Evolutionary conservation across 768 basidiomycete species (phyloP), one percentile per base, ranked within the genome.

Genomic region (Mycena polygramma): DNA sequence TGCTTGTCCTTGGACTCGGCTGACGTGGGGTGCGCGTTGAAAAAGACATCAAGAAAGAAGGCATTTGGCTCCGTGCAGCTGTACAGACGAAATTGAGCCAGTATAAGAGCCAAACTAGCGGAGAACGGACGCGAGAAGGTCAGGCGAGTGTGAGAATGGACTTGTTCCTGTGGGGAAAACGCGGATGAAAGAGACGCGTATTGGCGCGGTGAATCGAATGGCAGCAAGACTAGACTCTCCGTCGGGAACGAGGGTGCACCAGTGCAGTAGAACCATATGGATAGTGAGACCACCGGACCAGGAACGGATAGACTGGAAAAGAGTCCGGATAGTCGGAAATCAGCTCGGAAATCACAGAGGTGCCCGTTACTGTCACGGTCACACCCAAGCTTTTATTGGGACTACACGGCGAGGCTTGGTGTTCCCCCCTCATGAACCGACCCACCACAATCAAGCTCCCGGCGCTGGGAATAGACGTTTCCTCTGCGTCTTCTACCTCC

Each of bases 21-120:
- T 15, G 82, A 74, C 24, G 89, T 81, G 1, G 88, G 84, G 37
- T 89, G 87, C 0, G 92, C 90, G 80, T 94, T 94, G 81, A 95
- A 90, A 78, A 88, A 93, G 11, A 94, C 81, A 63, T 94, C 88
- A 20, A 94, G 82, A 75, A 89, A 91, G 82, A 94, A 94, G 0
- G 91, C 86, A 8, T 88, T 86, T 0, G 93, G 94, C 70, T 91
- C 88, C 35, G 94, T 95, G 68, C 83, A 81, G 64, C 94, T 94
- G 68, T 22, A 36, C 26, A 63, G 51, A 64, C 57, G 7, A 57
- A 69, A 37, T 41, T 79, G 49, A 75, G 61, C 35, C 13, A 46
- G 14, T 30, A 73, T 39, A 70, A 19, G n/a, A 46, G 62, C 52
- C 20, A 22, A 58, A 35, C 15, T 22, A 57, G 11, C 22, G 62